Base-by-base conservation (phyloP, 2,329 filamentous ascomycete genomes). In the Trichophyton equinum region DNA sequence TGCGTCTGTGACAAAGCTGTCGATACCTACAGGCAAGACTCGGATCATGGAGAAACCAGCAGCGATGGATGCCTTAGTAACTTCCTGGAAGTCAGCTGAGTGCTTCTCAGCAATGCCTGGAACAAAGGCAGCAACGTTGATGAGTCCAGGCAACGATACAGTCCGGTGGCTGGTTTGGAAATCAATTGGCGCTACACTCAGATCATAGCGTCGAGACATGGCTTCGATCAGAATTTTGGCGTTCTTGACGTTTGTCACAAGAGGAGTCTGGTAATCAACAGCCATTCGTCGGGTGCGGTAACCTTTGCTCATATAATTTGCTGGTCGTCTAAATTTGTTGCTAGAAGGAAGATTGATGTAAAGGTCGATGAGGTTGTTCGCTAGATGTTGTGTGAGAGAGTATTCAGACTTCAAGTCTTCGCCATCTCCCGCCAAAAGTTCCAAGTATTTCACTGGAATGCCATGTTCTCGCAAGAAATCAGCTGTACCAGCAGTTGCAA, bases 341-440 rank as follows among this genome's bases (percentile, higher is more conserved):
- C 84, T 96, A 11, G 94, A 97, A n/a, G 94, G 94, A 75, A 99
- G 76, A 76, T 99, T 99, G 85, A 99, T 96, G 79, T 99, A 99
- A 63, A 99, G 79, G 74, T 97, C 92, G 69, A 99, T 99, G 74
- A 94, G 86, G 78, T 97, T 97, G 78, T 96, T 97, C 62, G 92
- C 88, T 76, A 99, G 79, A 78, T 96, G 92, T 77, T 97, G 91
- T 1, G 91, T 96, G 64, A 99, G 82, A 7, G 94, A 99, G 78
- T 95, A 99, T 76, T 99, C 94, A 0, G 91, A 89, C 74, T 92
- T 91, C 73, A 95, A 89, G 64, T 91, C 86, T 67, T 91, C 87
- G 65, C 91, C 84, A 64, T 87, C 82, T 62, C 86, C 85, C 59
- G 83, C 83, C 11, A 99, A 83, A 36, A 91, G 86, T 74, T 99